A percentile compares a stretch with the other conserved stretches of the same genome.
Conservation (phyloP, 2,329 filamentous ascomycete species). For the Chaetomium globosum region DNA sequence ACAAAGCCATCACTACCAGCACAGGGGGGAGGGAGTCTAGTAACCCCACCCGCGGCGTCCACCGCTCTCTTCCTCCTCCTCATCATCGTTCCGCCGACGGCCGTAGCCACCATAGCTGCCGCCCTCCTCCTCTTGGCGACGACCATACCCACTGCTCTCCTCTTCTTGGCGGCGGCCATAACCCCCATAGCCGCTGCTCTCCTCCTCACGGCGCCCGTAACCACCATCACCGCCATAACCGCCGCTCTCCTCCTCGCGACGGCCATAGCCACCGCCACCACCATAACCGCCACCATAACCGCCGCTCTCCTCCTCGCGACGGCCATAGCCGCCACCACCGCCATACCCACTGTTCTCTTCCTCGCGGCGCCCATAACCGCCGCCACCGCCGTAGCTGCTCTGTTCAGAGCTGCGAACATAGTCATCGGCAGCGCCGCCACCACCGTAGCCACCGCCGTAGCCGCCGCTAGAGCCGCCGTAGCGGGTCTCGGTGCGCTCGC, state of each 20-base stretch:
- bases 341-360: slow-evolving; percentile 16
- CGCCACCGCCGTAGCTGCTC: slow-evolving; percentile 24
- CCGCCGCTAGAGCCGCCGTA: slow-evolving; percentile 53
- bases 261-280: slow-evolving; percentile 34
- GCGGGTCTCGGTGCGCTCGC: slow-evolving; percentile 58
- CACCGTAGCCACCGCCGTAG: slow-evolving; percentile 30
- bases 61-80: slow-evolving; percentile 29
- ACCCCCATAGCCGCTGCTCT: slow-evolving; percentile 4
- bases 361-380: slow-evolving; percentile 35
- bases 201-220: slow-evolving; percentile 37
- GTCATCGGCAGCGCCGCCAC: slow-evolving; percentile 28
- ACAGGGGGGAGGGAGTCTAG: background rate
- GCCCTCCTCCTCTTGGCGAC: slow-evolving; percentile 34
- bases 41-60: slow-evolving; percentile 30
- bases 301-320: slow-evolving; percentile 31
- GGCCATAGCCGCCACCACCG: slow-evolving; percentile 34
- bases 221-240: slow-evolving; percentile 16
- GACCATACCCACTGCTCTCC: slow-evolving; percentile 28
- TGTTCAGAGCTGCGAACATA: slow-evolving; percentile 31
- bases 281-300: slow-evolving; percentile 34
- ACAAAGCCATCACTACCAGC: background rate
- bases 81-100: slow-evolving; percentile 10
- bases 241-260: slow-evolving; percentile 36
- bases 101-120: slow-evolving; percentile 10
- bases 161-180: slow-evolving; percentile 35